Percentiles rank a stretch among this genome's conserved stretches.
Conservation (phyloP, 768 basidiomycete genomes). For the Strobilomyces dryophilus region DNA sequence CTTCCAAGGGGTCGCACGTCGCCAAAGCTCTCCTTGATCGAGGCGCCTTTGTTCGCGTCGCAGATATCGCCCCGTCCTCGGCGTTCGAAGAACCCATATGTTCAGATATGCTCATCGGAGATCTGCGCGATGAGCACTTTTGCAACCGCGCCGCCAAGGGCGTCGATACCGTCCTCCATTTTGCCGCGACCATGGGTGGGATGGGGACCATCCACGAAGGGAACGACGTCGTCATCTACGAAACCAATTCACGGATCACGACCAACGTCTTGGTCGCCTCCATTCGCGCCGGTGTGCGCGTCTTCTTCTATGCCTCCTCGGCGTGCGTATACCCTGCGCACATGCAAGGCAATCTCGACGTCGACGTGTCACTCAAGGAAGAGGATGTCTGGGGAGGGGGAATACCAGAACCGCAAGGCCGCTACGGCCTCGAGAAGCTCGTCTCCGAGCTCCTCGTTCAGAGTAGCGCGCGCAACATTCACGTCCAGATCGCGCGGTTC, state of each 20-base stretch:
- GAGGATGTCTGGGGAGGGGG: constrained; percentile 38
- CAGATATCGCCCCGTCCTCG: constrained; percentile 34
- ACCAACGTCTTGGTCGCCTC: constrained; percentile 42
- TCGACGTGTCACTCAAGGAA: constrained; percentile 46
- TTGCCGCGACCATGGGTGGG: constrained; percentile 61
- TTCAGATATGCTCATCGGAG: constrained; percentile 39
- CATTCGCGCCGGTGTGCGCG: constrained; percentile 34
- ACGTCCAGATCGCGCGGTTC: constrained; percentile 48
- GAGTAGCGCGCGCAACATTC: constrained; percentile 30
- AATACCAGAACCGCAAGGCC: constrained; percentile 45
- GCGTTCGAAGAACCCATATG: constrained; percentile 22
- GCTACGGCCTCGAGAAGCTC: constrained; percentile 60
- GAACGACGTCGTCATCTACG: constrained; percentile 49
- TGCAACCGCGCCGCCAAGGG: constrained; percentile 37
- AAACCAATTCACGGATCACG: constrained; percentile 48
- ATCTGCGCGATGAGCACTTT: constrained; percentile 42
- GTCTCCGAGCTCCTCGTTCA: constrained; percentile 43
- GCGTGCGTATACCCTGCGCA: constrained; percentile 54
- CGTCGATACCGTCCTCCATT: constrained; percentile 46
- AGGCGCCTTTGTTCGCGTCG: constrained; percentile 39
- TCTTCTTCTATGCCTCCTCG: constrained; percentile 54
- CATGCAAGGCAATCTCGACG: constrained; percentile 32
- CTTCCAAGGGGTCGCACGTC: constrained; percentile 50
- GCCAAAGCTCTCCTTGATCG: constrained; percentile 34
- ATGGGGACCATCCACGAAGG: constrained; percentile 56